Base-by-base conservation (phyloP, 176 grass and related monocot genomes). In the Oropetium thomaeum region DNA sequence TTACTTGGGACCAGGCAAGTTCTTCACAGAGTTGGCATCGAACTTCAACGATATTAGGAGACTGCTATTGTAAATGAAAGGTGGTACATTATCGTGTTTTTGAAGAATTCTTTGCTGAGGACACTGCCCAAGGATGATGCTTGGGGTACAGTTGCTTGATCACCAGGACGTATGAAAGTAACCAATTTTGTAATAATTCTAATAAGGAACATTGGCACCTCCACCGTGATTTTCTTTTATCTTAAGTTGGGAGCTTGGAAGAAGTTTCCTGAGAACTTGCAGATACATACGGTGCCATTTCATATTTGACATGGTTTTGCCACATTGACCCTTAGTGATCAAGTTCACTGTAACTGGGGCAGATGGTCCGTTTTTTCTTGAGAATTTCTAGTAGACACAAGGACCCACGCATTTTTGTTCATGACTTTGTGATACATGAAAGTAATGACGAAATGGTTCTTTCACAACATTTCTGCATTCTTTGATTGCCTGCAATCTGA, bases 11-110 rank as follows among this genome's bases (percentile, higher is more conserved):
- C 47, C 89, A 99, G 96, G 87, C 13, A 95, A 85, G 15, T 95
- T 99, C 80, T 75, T 99, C 62, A 86, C 79, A 13, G 84, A 83
- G 49, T 32, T 99, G 77, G 82, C 82, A 23, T 81, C 64, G 47
- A 95, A 99, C 62, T 99, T 99, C 80, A 88, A 89, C 1, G 87
- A 99, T 76, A 95, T 99, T 57, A 84, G 45, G 70, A 92, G 96
- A 81, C 70, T 99, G 61, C 72, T 92, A 5, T 65, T 95, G 63
- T 99, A 86, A 92, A 83, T 83, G 74, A 68, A 88, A 64, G 55
- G 29, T 29, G 35, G 11, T 79, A 16, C 40, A n/a, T 84, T 51
- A 64, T 53, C n/a, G 0, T 79, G 61, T 61, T 79, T 75, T 69
- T 79, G 61, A 79, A 69, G 62, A 74, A 74, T 78, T 71, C 58